Base-by-base conservation (phyloP, 2,329 filamentous ascomycete species). In the Phialocephala subalpina region DNA sequence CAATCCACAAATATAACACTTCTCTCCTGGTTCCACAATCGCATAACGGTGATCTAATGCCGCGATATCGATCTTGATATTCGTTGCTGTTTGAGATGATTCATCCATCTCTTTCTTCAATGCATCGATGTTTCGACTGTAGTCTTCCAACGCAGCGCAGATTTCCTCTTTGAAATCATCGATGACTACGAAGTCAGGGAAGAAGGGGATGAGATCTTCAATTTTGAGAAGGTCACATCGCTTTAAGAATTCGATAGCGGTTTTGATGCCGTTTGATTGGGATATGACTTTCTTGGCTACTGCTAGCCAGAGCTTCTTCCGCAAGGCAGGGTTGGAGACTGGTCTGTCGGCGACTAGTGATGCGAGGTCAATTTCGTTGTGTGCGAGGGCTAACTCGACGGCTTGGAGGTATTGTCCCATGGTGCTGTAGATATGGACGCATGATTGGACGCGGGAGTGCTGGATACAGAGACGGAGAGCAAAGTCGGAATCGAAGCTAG, bases 111-210 rank as follows among this genome's bases (percentile, higher is more conserved):
- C 95, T 70, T 90, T 89, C 75, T 94, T 94, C 45, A 99, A 82
- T 1, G 83, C 84, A 74, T 98, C 96, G 71, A 99, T 99, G 72
- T 93, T 93, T 42, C 92, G 91, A 56, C 90, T 92, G 81, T 99
- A 99, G 69, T 97, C 92, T 79, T 99, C 96, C 1, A 99, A 85
- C 0, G 97, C 96, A 0, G 88, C 84, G 80, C 96, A 99, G 42
- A 99, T 98, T 77, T 99, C 96, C 69, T 98, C 94, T 77, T 98
- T 97, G 85, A 99, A 99, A 78, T 98, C 96, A 77, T 99, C 96
- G 68, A 99, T 98, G 60, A 98, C 92, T 27, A 98, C 94, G 76
- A 99, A 99, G 77, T 99, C 96, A 0, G 96, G 96, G 80, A 99
- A 99, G 82, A 99, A 97, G 0, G 96, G 96, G 47, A 99, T 98